These are phyloP conservation scores for Aspergillus fijiensis DNA, from an alignment of 2,329 filamentous ascomycete species.

Conservation along the genomic window DNA sequence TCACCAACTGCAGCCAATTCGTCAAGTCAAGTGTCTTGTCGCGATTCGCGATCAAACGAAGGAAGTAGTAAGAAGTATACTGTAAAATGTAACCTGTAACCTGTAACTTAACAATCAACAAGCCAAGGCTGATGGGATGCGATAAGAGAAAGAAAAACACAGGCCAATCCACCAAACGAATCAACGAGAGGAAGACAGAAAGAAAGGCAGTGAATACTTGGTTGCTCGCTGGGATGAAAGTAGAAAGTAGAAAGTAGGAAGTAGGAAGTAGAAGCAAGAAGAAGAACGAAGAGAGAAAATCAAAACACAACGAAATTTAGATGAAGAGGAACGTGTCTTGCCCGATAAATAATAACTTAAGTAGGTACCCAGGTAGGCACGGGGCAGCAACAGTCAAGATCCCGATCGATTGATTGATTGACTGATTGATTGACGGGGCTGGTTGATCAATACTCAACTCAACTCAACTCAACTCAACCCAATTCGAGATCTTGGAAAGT, in stretches of 20 bases:
- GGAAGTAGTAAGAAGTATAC: conserved; percentile 10
- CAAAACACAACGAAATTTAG: conserved; percentile 13
- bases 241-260: conserved; percentile 6
- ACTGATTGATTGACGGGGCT: neutral
- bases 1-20: conserved; percentile 19
- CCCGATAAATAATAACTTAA: neutral
- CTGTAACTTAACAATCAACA: neutral
- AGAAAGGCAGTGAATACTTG: neutral
- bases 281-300: conserved; percentile 3
- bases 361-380: neutral
- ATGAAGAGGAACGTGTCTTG: conserved; percentile 4
- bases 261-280: conserved; percentile 12
- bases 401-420: neutral
- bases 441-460: too few relatives aligned
- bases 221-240: neutral
- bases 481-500: neutral
- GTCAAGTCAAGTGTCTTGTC: conserved; percentile 9
- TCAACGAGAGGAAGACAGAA: conserved; percentile 11
- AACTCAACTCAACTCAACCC: too few relatives aligned
- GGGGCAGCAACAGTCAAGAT: neutral
- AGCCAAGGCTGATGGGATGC: neutral
- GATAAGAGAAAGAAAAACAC: conserved; percentile 2
- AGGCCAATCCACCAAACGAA: too few relatives aligned
- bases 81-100: too few relatives aligned
- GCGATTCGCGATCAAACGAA: conserved; percentile 10